Evolutionary conservation across 129 eudicot genomes (phyloP).

Genomic region (Glebionis coronaria): DNA sequence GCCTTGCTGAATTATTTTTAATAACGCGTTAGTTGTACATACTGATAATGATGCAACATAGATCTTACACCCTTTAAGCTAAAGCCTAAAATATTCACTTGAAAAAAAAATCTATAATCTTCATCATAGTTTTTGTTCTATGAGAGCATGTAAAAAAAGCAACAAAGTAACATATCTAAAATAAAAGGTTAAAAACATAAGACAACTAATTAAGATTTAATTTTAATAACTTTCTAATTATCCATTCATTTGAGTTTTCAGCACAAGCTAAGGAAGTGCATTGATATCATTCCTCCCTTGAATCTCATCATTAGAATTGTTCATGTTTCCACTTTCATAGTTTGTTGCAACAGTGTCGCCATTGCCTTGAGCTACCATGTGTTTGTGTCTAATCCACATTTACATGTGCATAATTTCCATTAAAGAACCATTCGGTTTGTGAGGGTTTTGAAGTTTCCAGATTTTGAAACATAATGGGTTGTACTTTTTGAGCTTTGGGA

Average conservation of each 20-base stretch:
- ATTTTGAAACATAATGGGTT: slow-evolving; percentile 58
- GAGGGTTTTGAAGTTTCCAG: slow-evolving; percentile 41
- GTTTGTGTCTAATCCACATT: slow-evolving; percentile 26
- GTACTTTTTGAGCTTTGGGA: slow-evolving; percentile 39
- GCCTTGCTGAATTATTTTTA: too few relatives aligned
- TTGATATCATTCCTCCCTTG: slow-evolving; percentile 52
- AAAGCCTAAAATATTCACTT: slow-evolving; percentile 4
- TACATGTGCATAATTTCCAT: slow-evolving; percentile 34
- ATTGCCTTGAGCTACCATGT: slow-evolving; percentile 15
- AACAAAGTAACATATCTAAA: not conserved
- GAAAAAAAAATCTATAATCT: slow-evolving; percentile 3
- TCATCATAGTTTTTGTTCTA: slow-evolving; percentile 2
- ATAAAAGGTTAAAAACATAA: slow-evolving; percentile 11
- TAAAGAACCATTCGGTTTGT: slow-evolving; percentile 50
- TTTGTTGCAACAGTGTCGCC: slow-evolving; percentile 19
- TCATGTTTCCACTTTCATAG: slow-evolving; percentile 33
- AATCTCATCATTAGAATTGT: slow-evolving; percentile 36
- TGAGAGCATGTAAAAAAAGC: not conserved
- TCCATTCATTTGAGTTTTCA: slow-evolving; percentile 18
- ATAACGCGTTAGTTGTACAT: too few relatives aligned
- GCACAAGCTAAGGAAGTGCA: slow-evolving; percentile 37
- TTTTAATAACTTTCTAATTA: slow-evolving; percentile 9
- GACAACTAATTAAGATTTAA: not conserved
- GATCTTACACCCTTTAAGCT: not conserved
- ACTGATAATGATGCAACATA: not conserved